Base-by-base conservation (phyloP, 2,329 filamentous ascomycete genomes). In the Pyrenophora seminiperda region DNA sequence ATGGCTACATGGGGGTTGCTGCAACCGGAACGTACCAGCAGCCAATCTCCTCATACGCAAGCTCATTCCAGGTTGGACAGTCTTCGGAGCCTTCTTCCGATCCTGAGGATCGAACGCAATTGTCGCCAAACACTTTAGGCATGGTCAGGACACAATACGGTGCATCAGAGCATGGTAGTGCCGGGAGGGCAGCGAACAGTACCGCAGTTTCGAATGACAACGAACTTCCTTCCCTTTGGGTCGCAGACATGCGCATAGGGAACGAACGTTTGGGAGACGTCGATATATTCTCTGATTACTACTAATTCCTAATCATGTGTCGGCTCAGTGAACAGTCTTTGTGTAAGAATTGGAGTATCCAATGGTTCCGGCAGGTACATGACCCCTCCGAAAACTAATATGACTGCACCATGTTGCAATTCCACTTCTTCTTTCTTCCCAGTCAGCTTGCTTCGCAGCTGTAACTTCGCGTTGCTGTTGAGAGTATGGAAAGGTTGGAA, bases 361-460 rank as follows among this genome's bases (percentile, higher is more conserved):
- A 34, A 34, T 42, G 30, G 40, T 29, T 32, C 40, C 24, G 30
- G 31, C 31, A 32, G 29, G 40, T 42, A 34, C 40, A 42, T 22
- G n/a, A 40, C 38, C 38, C 15, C 22, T 42, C 29, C 30, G 17
- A 42, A 42, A 13, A 42, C 29, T 7, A 42, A 15, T 5, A 42
- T 22, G 18, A 42, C 40, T 22, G 30, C 30, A 42, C 17, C 30
- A 33, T 42, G 31, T n/a, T 42, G 29, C 11, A 42, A 33, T 34
- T 11, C 29, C 29, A 34, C 20, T 42, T 42, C 40, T 17, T 34
- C 17, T 17, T 29, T 19, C 29, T 42, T 19, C 4, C 29, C 20
- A 24, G 40, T 33, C 40, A 13, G 29, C 40, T 42, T 42, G n/a
- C 18, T 42, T 20, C 31, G 40, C 40, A 42, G 29, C 40, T 42